A percentile compares a stretch with the other conserved stretches of the same genome.
phyloP scores from a whole-genome alignment of 495 filamentous ascomycete species.

The Clavariopsis aquatica region DNA sequence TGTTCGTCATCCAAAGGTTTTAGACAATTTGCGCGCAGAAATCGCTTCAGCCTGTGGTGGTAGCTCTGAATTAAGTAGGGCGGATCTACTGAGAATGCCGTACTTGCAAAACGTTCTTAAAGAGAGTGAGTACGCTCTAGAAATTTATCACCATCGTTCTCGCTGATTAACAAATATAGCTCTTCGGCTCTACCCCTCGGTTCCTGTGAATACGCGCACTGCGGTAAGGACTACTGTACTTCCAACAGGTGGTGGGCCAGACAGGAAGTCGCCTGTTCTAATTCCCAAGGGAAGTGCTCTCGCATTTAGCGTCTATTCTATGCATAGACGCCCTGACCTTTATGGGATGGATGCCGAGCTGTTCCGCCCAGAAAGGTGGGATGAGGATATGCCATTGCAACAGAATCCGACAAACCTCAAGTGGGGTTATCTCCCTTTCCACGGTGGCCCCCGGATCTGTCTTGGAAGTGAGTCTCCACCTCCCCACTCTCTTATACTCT shows the following conservation, averaged over 20 bases:
- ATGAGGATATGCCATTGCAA: too few species aligned
- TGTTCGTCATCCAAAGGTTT: conserved; percentile 2
- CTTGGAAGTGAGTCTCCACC: too few species aligned
- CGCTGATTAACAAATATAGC: too few species aligned
- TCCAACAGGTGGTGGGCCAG: conserved; percentile 54
- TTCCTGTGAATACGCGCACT: conserved; percentile 42
- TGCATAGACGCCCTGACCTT: conserved; percentile 42
- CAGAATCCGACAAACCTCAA: not conserved
- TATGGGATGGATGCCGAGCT: conserved; percentile 42
- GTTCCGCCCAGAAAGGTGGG: conserved; percentile 40
- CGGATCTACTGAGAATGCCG: not conserved
- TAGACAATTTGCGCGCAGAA: conserved; percentile 9
- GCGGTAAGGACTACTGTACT: conserved; percentile 49
- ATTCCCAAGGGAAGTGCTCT: conserved; percentile 48
- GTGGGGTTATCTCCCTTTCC: conserved; percentile 45
- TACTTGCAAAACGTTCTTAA: conserved; percentile 29
- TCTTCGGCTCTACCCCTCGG: conserved; percentile 57
- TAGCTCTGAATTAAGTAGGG: too few species aligned
- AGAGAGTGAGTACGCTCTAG: too few species aligned
- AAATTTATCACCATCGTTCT: too few species aligned
- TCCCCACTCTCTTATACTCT: too few species aligned
- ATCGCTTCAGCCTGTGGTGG: too few species aligned
- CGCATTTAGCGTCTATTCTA: conserved; percentile 46
- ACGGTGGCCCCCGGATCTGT: conserved; percentile 43
- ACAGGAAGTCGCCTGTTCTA: conserved; percentile 51